Evolutionary conservation across 2,329 filamentous ascomycete species (phyloP), one percentile per base, ranked within the genome.

Genomic region (Neonectria punicea): DNA sequence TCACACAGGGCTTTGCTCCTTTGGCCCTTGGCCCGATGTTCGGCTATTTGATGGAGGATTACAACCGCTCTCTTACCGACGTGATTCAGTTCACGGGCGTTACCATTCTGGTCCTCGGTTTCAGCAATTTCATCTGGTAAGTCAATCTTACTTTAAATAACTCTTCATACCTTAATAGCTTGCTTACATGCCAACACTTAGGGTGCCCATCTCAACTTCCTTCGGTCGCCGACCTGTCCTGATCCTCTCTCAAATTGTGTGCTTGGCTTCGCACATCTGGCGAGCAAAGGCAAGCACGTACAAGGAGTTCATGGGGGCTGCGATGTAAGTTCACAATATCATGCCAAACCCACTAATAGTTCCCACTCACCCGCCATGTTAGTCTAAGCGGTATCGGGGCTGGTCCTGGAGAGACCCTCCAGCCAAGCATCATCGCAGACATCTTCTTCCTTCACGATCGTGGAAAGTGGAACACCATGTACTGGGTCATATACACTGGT

Each of bases 391-490:
- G 67, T 14, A 60, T 69, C 0, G 67, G 67, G 1, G 63, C 67
- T 5, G 66, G 67, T 1, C 67, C 66, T 7, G 54, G 54, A 2
- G 67, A 69, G 13, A 69, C 56, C 2, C 43, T 69, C 4, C 67
- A 69, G 53, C 67, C 67, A 5, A 58, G 54, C 32, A 46, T 69
- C 56, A 69, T 69, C 9, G 66, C 66, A n/a, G 67, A 69, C 7
- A 69, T 69, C 13, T 69, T 64, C 44, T 69, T 69, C 49, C 67
- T 69, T 3, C 66, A 69, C 46, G 67, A 69, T 11, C 58, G 67
- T 5, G 66, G 67, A 18, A 69, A 58, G 32, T 69, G 67, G 67
- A 69, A 69, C 22, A 62, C 67, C 4, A 16, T 69, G 39, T 69
- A 69, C 11, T 69, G 66, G 67, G 67, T 69, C 10, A 20, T 58